Evolutionary conservation across 176 grass and related monocot species (phyloP).

Genomic region (Bothriochloa decipiens): DNA sequence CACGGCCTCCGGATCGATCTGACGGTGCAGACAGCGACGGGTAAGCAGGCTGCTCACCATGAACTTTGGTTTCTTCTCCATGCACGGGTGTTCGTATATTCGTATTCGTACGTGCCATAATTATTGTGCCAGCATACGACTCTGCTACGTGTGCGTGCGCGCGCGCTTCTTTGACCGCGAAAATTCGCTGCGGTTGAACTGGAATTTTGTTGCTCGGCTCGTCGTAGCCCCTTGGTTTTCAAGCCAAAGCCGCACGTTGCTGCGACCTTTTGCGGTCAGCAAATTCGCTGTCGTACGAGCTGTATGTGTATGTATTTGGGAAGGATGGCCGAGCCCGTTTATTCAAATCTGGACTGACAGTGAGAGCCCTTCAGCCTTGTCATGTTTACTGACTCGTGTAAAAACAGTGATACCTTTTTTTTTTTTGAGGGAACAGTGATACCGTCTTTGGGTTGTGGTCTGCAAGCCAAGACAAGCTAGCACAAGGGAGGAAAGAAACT

Average conservation of each 20-base stretch:
- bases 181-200: constrained; percentile 20
- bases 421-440: too few relatives aligned
- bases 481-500: neutral
- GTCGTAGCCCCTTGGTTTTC: neutral
- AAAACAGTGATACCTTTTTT: neutral
- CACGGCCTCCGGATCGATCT: neutral
- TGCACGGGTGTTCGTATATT: neutral
- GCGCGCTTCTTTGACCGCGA: constrained; percentile 30
- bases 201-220: neutral
- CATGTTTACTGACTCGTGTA: neutral
- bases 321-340: neutral
- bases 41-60: constrained; percentile 22
- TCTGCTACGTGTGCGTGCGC: neutral
- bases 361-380: constrained; percentile 16
- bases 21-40: constrained; percentile 33
- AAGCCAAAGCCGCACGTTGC: constrained; percentile 36
- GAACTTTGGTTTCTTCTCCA: neutral
- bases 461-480: neutral
- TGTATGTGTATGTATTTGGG: constrained; percentile 23
- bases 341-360: neutral
- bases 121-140: neutral
- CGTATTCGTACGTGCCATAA: constrained; percentile 3
- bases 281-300: constrained; percentile 37
- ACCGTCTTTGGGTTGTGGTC: neutral
- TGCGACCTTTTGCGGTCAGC: constrained; percentile 44